phyloP scores from a whole-genome alignment of 305 asterid genomes.

The Fraxinus latifolia region DNA sequence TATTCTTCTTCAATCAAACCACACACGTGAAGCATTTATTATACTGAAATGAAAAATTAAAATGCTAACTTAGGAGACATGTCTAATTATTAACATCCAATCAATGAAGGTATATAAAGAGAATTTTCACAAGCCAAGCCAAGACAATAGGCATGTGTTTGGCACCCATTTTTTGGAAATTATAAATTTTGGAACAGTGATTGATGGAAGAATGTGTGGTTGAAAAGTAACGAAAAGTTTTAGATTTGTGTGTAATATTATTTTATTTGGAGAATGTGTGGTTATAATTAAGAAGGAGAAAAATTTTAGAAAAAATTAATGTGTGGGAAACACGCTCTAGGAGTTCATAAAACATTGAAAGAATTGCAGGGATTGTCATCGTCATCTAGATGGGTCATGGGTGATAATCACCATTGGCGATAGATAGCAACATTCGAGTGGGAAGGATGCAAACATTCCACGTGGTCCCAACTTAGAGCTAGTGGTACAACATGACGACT shows the following conservation, averaged over 20 bases:
- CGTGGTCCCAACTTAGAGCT: not conserved
- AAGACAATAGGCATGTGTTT: not conserved
- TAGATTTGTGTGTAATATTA: no score
- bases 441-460: not conserved
- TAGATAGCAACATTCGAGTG: not conserved
- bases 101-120: not conserved
- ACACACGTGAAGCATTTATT: not conserved
- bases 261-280: no score
- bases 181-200: not conserved
- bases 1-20: not conserved
- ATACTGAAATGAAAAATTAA: not conserved
- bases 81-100: not conserved
- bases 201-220: not conserved
- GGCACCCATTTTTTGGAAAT: not conserved
- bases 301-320: no score
- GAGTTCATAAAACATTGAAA: not conserved
- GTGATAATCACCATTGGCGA: not conserved
- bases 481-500: not conserved
- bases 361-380: not conserved
- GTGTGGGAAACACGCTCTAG: not conserved
- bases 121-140: not conserved
- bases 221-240: not conserved
- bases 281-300: no score
- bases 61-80: not conserved
- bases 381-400: not conserved